Conservation (phyloP, 1,139 yeast genomes). For the Yamadazyma dendronema region DNA sequence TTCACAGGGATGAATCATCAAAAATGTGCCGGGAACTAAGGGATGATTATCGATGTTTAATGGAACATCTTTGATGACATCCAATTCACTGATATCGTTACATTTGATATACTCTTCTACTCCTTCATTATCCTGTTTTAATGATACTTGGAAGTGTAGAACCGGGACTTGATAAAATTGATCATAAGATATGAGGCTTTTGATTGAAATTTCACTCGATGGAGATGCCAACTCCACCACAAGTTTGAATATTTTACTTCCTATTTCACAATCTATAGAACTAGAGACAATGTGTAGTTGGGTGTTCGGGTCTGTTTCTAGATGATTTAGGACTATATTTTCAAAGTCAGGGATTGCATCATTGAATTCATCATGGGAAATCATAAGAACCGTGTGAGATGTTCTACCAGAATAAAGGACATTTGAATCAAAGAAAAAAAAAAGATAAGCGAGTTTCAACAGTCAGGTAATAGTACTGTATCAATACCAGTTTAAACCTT, state of each 20-base stretch:
- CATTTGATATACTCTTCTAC: conserved; percentile 7
- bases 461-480: no score
- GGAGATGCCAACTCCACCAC: background rate
- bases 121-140: conserved; percentile 1
- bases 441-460: no score
- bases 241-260: background rate
- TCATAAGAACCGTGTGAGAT: no score
- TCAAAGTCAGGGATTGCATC: background rate
- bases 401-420: no score
- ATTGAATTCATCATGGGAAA: background rate
- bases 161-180: conserved; percentile 33
- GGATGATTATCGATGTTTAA: conserved; percentile 25
- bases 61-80: conserved; percentile 4
- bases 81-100: conserved; percentile 4
- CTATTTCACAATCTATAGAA: background rate
- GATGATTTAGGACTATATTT: background rate
- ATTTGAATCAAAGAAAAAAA: no score
- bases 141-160: conserved; percentile 20
- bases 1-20: conserved; percentile 41
- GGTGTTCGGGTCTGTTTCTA: background rate
- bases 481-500: no score
- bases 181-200: conserved; percentile 29
- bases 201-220: no score
- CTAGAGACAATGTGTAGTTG: background rate
- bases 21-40: conserved; percentile 28